Evolutionary conservation across 768 basidiomycete species (phyloP), one percentile per base, ranked within the genome.

Genomic region (Nevesoporus exiguus): DNA sequence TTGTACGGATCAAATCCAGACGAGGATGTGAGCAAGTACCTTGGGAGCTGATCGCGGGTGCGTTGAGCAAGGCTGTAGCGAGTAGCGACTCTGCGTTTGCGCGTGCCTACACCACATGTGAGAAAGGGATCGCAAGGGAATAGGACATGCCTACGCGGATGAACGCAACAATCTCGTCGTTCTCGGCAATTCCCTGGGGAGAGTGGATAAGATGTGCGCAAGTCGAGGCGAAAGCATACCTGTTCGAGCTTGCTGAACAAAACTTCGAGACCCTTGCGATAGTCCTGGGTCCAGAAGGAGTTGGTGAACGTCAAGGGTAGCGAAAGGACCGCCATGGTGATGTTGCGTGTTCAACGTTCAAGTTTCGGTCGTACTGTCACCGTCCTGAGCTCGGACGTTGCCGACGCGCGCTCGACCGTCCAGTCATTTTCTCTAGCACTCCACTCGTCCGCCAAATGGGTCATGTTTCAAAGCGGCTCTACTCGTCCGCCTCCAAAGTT

Each of bases 271-370:
- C 93, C 94, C 55, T 74, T 81, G 42, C 90, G 79, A 67, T 92
- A 94, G 74, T 94, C 92, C 69, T 91, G 87, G 15, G 93, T 82
- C 94, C 94, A 97, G 76, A 97, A 97, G 29, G 93, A 94, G 70
- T 96, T 95, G 52, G 79, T 83, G 69, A 97, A 97, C 15, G 81
- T 81, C 54, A 92, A 77, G n/a, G 93, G 93, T 65, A 95, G 82
- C 41, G 92, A 90, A 58, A 96, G 74, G 59, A 91, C 88, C 57
- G 92, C 88, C 93, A 95, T 94, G 66, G 46, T 36, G 37, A 31
- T 30, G 53, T 42, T 58, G 58, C 43, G 60, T 48, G 67, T 55
- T 51, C 39, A 51, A 58, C 46, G 67, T 55, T 51, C 39, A 51
- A 58, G 49, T 24, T 48, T 17, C 21, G 7, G 36, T 13, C 14